Evolutionary conservation across 75 land plant genomes (phyloP), one percentile per base, ranked within the genome.

Genomic region (Pseudotsuga menziesii): DNA sequence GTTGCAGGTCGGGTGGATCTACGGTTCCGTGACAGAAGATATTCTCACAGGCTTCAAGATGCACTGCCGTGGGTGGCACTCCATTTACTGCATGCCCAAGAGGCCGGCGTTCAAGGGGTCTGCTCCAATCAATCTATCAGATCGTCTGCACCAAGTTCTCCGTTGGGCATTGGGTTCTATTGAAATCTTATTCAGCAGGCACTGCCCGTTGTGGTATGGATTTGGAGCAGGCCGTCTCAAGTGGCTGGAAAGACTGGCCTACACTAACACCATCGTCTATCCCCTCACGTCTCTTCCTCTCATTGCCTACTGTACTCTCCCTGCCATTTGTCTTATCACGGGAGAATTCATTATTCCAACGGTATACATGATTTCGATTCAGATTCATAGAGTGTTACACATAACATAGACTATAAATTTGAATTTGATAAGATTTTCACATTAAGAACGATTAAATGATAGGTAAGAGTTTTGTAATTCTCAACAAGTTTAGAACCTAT

Each of bases 121-220:
- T 7, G 92, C 92, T n/a, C 92, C 92, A 61, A 88, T 91, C 76
- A 91, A 91, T 67, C 64, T 91, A 73, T 91, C 92, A 56, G 89
- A 89, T 78, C 70, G 91, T 56, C 73, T 89, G 61, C 89, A 90
- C 83, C 89, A 87, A 74, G 89, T 89, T 55, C 86, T 91, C 5
- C 83, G 91, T 20, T 91, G 93, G 93, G 93, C 93, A 13, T 81
- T 91, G 41, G 93, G 93, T 16, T 89, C 93, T 2, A 89, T 91
- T 11, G 93, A 91, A 75, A 91, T 91, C 48, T 83, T 91, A 71
- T 78, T 91, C 57, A 91, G 93, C 66, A 80, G 93, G 57, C 93
- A 91, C 60, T 91, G 93, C 61, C 93, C 93, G 16, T 78, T 91
- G 0, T 91, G 93, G 93, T 91, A 91, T 75, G 93, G 91, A 15